A percentile compares a stretch with the other conserved stretches of the same genome.
Conservation (phyloP, 805 yeast species). For the Kodamaea kakaduensis region DNA sequence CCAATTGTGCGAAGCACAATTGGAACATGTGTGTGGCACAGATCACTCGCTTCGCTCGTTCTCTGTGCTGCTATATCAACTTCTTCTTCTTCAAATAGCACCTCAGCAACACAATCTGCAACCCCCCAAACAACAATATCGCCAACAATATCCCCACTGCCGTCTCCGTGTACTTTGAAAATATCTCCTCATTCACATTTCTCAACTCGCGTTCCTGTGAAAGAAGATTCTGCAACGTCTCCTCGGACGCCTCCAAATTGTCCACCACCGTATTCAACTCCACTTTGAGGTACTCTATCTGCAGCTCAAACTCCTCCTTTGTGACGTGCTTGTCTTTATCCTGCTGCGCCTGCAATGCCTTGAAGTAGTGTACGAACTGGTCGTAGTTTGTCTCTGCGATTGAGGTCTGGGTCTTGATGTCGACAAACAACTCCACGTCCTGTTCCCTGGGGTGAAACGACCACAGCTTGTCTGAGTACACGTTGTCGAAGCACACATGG, state of each 20-base stretch:
- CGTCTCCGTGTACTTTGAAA: conserved; percentile 28
- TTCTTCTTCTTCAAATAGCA: conserved; percentile 27
- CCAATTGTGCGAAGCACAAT: no score
- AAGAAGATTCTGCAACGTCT: conserved; percentile 24
- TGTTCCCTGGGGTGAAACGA: conserved; percentile 30
- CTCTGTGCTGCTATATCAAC: no score
- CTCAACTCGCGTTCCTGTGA: conserved; percentile 33
- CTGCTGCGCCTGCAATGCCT: conserved; percentile 9
- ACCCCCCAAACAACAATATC: conserved; percentile 27
- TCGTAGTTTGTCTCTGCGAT: conserved; percentile 35
- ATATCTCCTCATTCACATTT: conserved; percentile 38
- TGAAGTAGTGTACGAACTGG: conserved; percentile 33
- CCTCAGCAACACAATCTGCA: conserved; percentile 29
- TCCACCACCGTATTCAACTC: conserved; percentile 31
- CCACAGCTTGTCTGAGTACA: conserved; percentile 41
- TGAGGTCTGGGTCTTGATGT: conserved; percentile 32
- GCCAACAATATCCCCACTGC: conserved; percentile 24
- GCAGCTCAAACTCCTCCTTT: conserved; percentile 31
- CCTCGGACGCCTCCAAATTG: conserved; percentile 26
- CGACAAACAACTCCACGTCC: conserved; percentile 33
- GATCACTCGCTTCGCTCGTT: no score
- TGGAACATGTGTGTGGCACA: no score
- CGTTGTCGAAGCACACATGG: conserved; percentile 40
- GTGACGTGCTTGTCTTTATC: conserved; percentile 17
- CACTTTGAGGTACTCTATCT: conserved; percentile 25